phyloP scores from a whole-genome alignment of 1,284 basidiomycete genomes.

The Apiotrichum montevideense region DNA sequence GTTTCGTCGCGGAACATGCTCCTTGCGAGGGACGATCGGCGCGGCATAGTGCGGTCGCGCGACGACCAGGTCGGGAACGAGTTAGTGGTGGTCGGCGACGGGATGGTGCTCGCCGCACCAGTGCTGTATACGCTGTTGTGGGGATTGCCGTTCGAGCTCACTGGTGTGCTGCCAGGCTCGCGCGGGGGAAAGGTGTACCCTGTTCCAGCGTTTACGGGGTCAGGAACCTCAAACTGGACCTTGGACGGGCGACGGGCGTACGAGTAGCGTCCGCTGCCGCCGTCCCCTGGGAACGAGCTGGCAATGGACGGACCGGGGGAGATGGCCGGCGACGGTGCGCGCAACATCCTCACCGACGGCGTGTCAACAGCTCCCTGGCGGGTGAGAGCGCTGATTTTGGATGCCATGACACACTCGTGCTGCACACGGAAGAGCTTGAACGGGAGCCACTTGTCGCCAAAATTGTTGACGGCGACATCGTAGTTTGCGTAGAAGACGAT shows the following conservation, averaged over 20 bases:
- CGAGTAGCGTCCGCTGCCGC: conserved; percentile 1
- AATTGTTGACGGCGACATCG: conserved; percentile 44
- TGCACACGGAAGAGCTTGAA: conserved; percentile 48
- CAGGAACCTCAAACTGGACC: conserved; percentile 43
- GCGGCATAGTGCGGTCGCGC: conserved; percentile 9
- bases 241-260: conserved; percentile 35
- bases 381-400: conserved; percentile 20
- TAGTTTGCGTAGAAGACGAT: conserved; percentile 49
- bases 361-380: conserved; percentile 4
- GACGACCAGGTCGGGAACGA: conserved; percentile 6
- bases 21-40: conserved; percentile 19
- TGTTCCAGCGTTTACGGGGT: conserved; percentile 1
- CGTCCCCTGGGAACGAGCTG: conserved; percentile 7
- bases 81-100: neutral
- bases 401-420: conserved; percentile 45
- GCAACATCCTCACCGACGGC: conserved; percentile 1
- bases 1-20: conserved; percentile 5
- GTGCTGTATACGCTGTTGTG: neutral
- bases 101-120: neutral
- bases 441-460: conserved; percentile 47
- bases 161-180: neutral
- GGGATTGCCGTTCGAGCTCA: too few species aligned
- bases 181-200: conserved; percentile 25
- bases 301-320: neutral
- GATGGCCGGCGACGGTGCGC: conserved; percentile 3